phyloP scores from a whole-genome alignment of 1,284 basidiomycete species.

The Fomitopsis schrenkii region DNA sequence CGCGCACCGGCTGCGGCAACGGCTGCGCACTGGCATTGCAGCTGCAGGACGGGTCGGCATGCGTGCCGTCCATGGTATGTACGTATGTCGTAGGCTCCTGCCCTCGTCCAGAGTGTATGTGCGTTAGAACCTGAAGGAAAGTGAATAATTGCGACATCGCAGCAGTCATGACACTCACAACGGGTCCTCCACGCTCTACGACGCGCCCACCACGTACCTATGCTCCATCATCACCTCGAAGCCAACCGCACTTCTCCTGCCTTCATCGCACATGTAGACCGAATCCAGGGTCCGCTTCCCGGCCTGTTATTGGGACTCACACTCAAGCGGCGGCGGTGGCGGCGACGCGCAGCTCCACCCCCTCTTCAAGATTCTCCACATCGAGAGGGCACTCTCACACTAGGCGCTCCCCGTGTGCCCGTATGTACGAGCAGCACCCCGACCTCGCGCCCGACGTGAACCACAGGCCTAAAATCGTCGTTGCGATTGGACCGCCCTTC shows the following conservation, averaged over 20 bases:
- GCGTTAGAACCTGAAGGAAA: no score
- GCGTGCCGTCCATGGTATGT: no score
- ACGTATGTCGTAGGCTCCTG: no score
- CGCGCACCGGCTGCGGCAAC: no score
- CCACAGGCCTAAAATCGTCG: constrained; percentile 97
- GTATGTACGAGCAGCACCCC: constrained; percentile 69
- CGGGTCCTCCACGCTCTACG: constrained; percentile 28
- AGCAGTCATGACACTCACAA: constrained; percentile 68
- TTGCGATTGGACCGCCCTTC: constrained; percentile 56
- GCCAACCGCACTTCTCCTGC: constrained; percentile 37
- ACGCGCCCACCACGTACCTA: constrained; percentile 71
- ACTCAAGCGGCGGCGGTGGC: neutral
- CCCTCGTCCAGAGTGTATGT: no score
- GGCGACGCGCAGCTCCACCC: constrained; percentile 62
- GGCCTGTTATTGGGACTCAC: neutral
- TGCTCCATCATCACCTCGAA: constrained; percentile 50
- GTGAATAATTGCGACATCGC: no score
- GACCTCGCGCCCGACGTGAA: constrained; percentile 71
- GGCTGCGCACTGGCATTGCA: no score
- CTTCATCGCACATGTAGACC: constrained; percentile 46
- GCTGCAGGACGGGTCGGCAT: no score
- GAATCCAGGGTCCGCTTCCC: constrained; percentile 34
- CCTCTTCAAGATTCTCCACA: constrained; percentile 66
- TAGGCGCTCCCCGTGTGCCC: constrained; percentile 90
- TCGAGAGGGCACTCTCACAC: constrained; percentile 85